Conservation (phyloP, 2,329 filamentous ascomycete genomes). For the Exophiala viscosa region DNA sequence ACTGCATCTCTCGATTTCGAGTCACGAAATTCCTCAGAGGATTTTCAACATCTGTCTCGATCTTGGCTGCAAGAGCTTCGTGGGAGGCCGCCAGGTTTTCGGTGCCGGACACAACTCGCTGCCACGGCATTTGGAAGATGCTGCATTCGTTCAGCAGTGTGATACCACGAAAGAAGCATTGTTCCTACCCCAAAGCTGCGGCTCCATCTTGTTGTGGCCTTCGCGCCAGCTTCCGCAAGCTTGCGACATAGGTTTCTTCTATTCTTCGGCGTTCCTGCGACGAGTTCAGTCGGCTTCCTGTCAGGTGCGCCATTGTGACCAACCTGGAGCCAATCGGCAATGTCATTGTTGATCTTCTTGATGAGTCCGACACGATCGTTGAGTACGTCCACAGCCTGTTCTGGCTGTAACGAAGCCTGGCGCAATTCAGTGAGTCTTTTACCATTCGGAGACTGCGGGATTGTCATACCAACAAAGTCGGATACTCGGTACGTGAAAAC, state of each 20-base stretch:
- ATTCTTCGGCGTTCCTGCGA: slow-evolving; percentile 82
- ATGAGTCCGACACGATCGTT: slow-evolving; percentile 87
- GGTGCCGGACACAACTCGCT: slow-evolving; percentile 74
- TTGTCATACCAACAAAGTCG: slow-evolving; percentile 79
- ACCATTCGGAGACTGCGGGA: slow-evolving; percentile 15
- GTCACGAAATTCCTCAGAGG: slow-evolving; percentile 73
- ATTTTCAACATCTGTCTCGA: slow-evolving; percentile 83
- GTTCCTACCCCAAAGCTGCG: slow-evolving; percentile 78
- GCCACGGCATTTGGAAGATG: slow-evolving; percentile 87
- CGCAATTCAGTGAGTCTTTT: slow-evolving; percentile 16
- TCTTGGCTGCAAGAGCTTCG: slow-evolving; percentile 70
- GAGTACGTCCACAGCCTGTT: slow-evolving; percentile 74
- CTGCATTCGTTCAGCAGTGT: slow-evolving; percentile 46
- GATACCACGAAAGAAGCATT: not conserved
- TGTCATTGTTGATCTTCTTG: slow-evolving; percentile 77
- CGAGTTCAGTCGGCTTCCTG: slow-evolving; percentile 12
- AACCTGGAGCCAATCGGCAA: slow-evolving; percentile 97
- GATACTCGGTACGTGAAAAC: slow-evolving; percentile 70
- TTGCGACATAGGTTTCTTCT: slow-evolving; percentile 83
- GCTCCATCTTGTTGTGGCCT: slow-evolving; percentile 70
- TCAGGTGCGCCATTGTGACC: slow-evolving; percentile 23
- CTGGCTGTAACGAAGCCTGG: slow-evolving; percentile 75
- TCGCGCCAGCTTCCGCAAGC: slow-evolving; percentile 74
- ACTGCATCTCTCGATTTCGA: slow-evolving; percentile 70
- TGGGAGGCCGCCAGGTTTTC: slow-evolving; percentile 81